Conservation (phyloP, 2,329 filamentous ascomycete species). For the Stagonosporopsis rhizophila region DNA sequence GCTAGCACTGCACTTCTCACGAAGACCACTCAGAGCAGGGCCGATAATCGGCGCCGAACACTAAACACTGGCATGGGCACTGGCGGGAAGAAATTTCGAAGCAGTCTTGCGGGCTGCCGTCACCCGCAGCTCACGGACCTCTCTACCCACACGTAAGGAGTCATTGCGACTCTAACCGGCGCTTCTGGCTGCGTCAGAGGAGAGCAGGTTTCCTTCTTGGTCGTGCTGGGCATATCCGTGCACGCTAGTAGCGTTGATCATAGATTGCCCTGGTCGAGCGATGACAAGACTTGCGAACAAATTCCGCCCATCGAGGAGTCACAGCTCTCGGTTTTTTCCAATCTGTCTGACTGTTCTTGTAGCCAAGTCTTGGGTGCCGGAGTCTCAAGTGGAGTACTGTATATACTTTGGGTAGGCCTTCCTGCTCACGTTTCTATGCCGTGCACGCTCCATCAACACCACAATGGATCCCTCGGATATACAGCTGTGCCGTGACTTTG, state of each 20-base stretch:
- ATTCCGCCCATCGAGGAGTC: conserved; percentile 18
- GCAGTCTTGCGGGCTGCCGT: conserved; percentile 17
- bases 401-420: neutral
- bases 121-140: conserved; percentile 18
- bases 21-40: conserved; percentile 11
- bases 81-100: conserved; percentile 35
- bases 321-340: conserved; percentile 1
- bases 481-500: neutral
- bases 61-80: conserved; percentile 25
- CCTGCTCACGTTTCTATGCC: neutral
- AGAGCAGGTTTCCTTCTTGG: conserved; percentile 15
- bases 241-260: conserved; percentile 17
- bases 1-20: conserved; percentile 5
- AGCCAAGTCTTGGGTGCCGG: neutral
- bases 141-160: conserved; percentile 13
- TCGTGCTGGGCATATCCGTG: conserved; percentile 5
- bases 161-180: conserved; percentile 20
- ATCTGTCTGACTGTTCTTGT: neutral
- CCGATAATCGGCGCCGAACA: conserved; percentile 31
- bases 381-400: neutral
- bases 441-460: neutral
- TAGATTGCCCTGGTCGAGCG: conserved; percentile 10
- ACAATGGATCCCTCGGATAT: neutral
- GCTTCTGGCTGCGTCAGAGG: conserved; percentile 9
- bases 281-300: conserved; percentile 13